These are phyloP conservation scores for Litchi chinensis DNA, from an alignment of 345 rosid species.

Conservation along the genomic window DNA sequence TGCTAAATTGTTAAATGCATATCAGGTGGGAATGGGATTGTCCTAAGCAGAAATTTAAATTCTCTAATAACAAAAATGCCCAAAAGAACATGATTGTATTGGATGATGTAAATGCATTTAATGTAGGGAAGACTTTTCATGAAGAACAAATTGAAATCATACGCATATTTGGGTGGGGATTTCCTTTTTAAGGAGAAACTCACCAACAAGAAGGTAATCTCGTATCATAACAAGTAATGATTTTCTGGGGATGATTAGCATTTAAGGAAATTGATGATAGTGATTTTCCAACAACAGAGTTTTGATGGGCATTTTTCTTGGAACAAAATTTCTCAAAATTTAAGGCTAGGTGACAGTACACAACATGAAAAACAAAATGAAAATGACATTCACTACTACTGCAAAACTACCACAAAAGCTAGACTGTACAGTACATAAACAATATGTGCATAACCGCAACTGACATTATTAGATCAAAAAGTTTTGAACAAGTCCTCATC, in stretches of 20 bases:
- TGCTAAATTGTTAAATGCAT: too few species aligned
- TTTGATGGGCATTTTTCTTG: neutral
- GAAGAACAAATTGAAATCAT: too few species aligned
- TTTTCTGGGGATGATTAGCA: neutral
- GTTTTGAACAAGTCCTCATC: neutral
- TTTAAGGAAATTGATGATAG: neutral
- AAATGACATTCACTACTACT: neutral
- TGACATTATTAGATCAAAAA: too few species aligned
- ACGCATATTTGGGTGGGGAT: neutral
- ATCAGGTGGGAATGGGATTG: too few species aligned
- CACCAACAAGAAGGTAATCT: neutral
- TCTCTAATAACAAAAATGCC: too few species aligned
- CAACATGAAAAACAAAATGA: neutral
- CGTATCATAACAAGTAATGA: neutral
- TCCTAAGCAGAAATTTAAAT: too few species aligned
- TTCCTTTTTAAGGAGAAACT: neutral
- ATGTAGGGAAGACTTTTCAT: too few species aligned
- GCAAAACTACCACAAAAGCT: conserved; percentile 5
- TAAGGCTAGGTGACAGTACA: neutral
- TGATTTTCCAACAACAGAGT: neutral
- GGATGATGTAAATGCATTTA: too few species aligned
- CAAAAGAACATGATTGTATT: too few species aligned
- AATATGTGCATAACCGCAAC: neutral
- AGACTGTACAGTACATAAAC: conserved; percentile 13
- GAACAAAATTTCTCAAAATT: neutral